These are phyloP conservation scores for Hanseniaspora clermontiae DNA, from an alignment of 805 yeast species.

Conservation along the genomic window DNA sequence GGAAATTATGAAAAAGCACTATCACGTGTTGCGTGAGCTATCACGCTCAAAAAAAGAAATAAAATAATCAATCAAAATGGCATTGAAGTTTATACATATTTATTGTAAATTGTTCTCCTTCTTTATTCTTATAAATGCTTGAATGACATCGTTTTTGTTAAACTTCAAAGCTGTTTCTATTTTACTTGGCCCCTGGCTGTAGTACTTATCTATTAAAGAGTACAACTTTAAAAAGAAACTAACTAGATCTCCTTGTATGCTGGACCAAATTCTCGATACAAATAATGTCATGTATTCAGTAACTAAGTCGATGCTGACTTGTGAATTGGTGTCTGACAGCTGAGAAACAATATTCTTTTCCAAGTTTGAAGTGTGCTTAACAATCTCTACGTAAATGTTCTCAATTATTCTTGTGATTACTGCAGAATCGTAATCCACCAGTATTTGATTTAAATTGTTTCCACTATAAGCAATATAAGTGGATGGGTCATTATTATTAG, in stretches of 20 bases:
- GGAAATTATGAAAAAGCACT: not conserved
- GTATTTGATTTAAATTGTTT: conserved; percentile 44
- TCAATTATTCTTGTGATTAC: conserved; percentile 46
- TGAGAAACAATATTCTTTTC: conserved; percentile 16
- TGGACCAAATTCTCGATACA: conserved; percentile 54
- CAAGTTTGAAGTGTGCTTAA: conserved; percentile 36
- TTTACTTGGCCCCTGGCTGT: conserved; percentile 29
- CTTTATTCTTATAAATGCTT: conserved; percentile 34
- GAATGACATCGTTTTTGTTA: conserved; percentile 43
- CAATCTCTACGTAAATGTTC: conserved; percentile 44
- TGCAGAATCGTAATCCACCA: conserved; percentile 42
- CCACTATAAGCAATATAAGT: conserved; percentile 53
- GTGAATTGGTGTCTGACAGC: conserved; percentile 12
- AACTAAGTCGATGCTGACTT: conserved; percentile 14
- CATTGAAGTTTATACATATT: not conserved
- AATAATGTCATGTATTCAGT: conserved; percentile 41
- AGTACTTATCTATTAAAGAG: conserved; percentile 44
- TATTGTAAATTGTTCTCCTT: not conserved
- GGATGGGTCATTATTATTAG: conserved; percentile 33
- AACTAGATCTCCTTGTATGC: conserved; percentile 52
- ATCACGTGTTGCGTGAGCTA: not conserved
- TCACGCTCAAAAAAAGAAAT: not conserved
- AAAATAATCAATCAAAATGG: not conserved
- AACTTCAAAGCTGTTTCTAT: conserved; percentile 33
- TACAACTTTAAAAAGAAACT: conserved; percentile 43